phyloP scores from a whole-genome alignment of 2,329 filamentous ascomycete species.

The Fusarium coicis region DNA sequence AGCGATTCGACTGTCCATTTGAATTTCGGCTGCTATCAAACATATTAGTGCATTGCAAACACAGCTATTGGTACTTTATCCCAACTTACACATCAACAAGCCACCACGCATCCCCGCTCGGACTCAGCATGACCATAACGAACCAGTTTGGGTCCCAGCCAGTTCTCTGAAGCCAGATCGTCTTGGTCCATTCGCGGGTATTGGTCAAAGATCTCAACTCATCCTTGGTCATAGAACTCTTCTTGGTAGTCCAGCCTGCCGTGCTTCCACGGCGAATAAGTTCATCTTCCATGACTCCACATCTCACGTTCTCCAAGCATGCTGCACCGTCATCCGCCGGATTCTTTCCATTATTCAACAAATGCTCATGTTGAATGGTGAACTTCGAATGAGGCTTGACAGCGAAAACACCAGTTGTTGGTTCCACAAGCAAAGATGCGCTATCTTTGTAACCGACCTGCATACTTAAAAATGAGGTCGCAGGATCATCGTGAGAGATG shows the following conservation, averaged over 20 bases:
- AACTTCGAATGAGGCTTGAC: constrained; percentile 72
- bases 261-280: constrained; percentile 69
- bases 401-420: constrained; percentile 80
- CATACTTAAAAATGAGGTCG: constrained; percentile 73
- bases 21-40: constrained; percentile 42
- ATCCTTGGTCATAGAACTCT: constrained; percentile 62
- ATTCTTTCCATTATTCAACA: constrained; percentile 70
- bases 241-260: constrained; percentile 70
- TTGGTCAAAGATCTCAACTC: constrained; percentile 70
- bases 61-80: neutral
- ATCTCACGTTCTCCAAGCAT: constrained; percentile 71
- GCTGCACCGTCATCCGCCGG: constrained; percentile 66
- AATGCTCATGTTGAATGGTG: constrained; percentile 68
- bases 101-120: constrained; percentile 83
- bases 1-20: constrained; percentile 41
- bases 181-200: constrained; percentile 70
- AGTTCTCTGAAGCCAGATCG: constrained; percentile 74
- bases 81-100: constrained; percentile 69
- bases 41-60: constrained; percentile 27
- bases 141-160: constrained; percentile 81
- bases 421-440: constrained; percentile 75
- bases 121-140: constrained; percentile 75
- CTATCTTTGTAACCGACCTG: constrained; percentile 73
- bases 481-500: constrained; percentile 70
- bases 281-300: constrained; percentile 69